Base-by-base conservation (phyloP, 2,329 filamentous ascomycete species). In the Aspergillus novoparasiticus region DNA sequence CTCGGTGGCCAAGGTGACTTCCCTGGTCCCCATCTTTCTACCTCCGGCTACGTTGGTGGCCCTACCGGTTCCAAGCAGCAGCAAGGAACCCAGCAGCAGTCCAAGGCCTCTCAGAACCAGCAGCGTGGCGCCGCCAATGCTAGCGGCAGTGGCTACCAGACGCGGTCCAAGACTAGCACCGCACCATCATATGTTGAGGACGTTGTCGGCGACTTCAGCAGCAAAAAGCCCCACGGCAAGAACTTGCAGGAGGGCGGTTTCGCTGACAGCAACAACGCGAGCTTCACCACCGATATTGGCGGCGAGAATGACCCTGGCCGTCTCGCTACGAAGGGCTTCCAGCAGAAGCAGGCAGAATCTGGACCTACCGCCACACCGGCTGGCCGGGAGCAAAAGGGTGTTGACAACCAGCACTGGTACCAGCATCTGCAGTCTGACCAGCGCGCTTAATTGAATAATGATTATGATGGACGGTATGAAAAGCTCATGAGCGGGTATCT, bases 221-320 rank as follows among this genome's bases (percentile, higher is more conserved):
- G 71, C 39, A 75, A 70, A 26, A 82, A 82, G 73, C 84, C 85
- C 6, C 82, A 86, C 66, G 85, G 85, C 16, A 77, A 74, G 61
- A 84, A 86, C 68, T 66, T 87, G 58, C 80, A 70, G 1, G 84
- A 86, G 65, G 82, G 81, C 28, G 81, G 77, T 1, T 81, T 83
- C 62, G 69, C 73, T 32, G 73, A 78, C 50, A 75, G 73, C 10
- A 77, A 78, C 26, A 86, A 86, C 63, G 82, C 81, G 39, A 85
- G 82, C 69, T 87, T 82, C 72, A 81, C 71, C 28, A 74, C 76
- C 16, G 82, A 86, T 28, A 83, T 88, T 64, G 86, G 86, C 2
- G 79, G 79, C 2, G 74, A 82, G 65, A 79, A 86, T 46, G 87
- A 89, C 68, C 86, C 87, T 3, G 82, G 81, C 3, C 77, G 86